phyloP scores from a whole-genome alignment of 2,329 filamentous ascomycete genomes.

The Capronia epimyces region DNA sequence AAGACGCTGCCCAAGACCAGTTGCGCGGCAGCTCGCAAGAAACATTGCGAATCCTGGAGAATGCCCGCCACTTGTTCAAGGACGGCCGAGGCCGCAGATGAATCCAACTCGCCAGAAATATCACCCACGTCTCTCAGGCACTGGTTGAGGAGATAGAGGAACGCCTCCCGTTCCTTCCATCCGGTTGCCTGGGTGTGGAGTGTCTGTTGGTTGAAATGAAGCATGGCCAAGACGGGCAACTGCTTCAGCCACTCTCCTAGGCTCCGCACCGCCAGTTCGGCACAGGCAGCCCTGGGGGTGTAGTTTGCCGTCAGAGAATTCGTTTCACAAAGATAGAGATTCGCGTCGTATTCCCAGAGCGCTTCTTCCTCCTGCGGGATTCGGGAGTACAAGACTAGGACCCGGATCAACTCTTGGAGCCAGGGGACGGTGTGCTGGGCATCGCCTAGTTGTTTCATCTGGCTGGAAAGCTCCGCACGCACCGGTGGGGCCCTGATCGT shows the following conservation, averaged over 20 bases:
- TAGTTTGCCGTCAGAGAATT: conserved; percentile 94
- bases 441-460: conserved; percentile 58
- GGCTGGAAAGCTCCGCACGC: conserved; percentile 77
- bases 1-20: conserved; percentile 76
- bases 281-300: conserved; percentile 85
- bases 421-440: conserved; percentile 64
- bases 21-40: conserved; percentile 81
- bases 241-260: conserved; percentile 81
- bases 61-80: conserved; percentile 75
- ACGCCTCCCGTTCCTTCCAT: conserved; percentile 69
- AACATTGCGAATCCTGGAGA: conserved; percentile 63
- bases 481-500: conserved; percentile 84
- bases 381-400: conserved; percentile 78
- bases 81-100: conserved; percentile 65
- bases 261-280: conserved; percentile 79
- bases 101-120: conserved; percentile 63
- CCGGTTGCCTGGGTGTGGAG: conserved; percentile 31
- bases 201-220: conserved; percentile 58
- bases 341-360: conserved; percentile 94
- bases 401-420: conserved; percentile 81
- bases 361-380: conserved; percentile 91
- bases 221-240: conserved; percentile 70
- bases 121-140: conserved; percentile 79
- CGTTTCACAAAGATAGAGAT: conserved; percentile 90
- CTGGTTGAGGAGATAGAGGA: conserved; percentile 79